Evolutionary conservation across 164 flowering plant genomes (phyloP), one percentile per base, ranked within the genome.

Genomic region (Paratinospora sagittata): DNA sequence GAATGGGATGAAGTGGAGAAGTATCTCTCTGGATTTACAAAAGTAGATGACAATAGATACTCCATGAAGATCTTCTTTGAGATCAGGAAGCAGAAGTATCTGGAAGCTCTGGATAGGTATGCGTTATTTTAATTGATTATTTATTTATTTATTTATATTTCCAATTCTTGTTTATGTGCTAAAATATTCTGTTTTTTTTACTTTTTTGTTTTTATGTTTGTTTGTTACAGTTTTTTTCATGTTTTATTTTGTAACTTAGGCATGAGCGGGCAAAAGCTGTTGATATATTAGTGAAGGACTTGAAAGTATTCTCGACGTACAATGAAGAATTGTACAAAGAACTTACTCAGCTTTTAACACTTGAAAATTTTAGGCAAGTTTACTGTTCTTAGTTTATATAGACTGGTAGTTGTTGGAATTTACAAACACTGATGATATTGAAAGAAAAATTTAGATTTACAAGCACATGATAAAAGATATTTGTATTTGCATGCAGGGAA

Each of bases 1-100:
- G 96, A 92, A 66, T 92, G 97, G 97, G 93, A 89, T 5, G 94
- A 92, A 71, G 93, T 90, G 58, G 97, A 90, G 81, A 90, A 82
- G 70, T 92, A 92, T 75, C 83, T 92, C 24, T 81, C 94, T 4
- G 97, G 94, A 23, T 91, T 84, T 78, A 91, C 92, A 6, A 91
- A 89, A 72, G 97, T 88, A 34, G 95, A 92, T 45, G 95, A 92
- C 68, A 89, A 91, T 65, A 71, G 93, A 73, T 88, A 89, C 78
- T 88, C 97, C 0, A 91, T 87, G 92, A 91, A 91, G 85, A 89
- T 91, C 21, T 91, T 89, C 62, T 91, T 89, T 72, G 97, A 88
- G 63, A 91, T 92, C 55, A 83, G 96, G 74, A 92, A 90, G 80
- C 97, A 92, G 77, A 92, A 90, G 79, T 92, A 92, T 82, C 89